Evolutionary conservation across 495 filamentous ascomycete species (phyloP).

Genomic region (Penicillium egyptiacum): DNA sequence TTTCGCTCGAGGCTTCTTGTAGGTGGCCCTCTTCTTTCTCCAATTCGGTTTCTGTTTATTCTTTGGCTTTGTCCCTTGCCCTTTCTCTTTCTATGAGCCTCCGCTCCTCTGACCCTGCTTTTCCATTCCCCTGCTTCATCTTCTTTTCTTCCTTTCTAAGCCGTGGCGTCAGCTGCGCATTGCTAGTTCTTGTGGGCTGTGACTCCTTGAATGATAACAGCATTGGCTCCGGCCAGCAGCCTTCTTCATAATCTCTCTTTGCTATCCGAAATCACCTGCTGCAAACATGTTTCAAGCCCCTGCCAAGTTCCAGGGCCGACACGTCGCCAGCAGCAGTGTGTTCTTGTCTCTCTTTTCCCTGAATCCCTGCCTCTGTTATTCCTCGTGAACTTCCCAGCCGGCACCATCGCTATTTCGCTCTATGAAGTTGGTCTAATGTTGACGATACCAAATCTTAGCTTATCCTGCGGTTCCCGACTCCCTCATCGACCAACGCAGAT

Average conservation of each 20-base stretch:
- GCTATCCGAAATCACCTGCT: slow-evolving; percentile 15
- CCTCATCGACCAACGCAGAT: slow-evolving; percentile 10
- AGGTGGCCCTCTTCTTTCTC: slow-evolving; percentile 43
- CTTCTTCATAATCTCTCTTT: slow-evolving; percentile 19
- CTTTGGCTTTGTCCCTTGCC: slow-evolving; percentile 27
- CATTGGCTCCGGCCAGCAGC: slow-evolving; percentile 20
- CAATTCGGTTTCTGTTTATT: slow-evolving; percentile 23
- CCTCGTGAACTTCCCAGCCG: slow-evolving; percentile 24
- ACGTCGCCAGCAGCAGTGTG: slow-evolving; percentile 12
- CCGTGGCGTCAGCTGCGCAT: slow-evolving; percentile 27
- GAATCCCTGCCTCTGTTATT: slow-evolving; percentile 20
- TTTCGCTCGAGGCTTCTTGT: slow-evolving; percentile 45
- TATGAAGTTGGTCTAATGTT: slow-evolving; percentile 40
- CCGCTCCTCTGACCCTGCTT: slow-evolving; percentile 19
- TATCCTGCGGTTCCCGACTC: slow-evolving; percentile 18
- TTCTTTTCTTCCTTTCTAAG: slow-evolving; percentile 21
- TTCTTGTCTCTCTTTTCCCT: slow-evolving; percentile 22
- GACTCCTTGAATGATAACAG: slow-evolving; percentile 16
- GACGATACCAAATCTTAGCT: slow-evolving; percentile 44
- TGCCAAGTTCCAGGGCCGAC: slow-evolving; percentile 3
- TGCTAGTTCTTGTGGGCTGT: slow-evolving; percentile 22
- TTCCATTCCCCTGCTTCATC: slow-evolving; percentile 23
- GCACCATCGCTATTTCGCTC: slow-evolving; percentile 24
- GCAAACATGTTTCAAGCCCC: slow-evolving; percentile 5
- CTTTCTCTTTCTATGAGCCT: slow-evolving; percentile 18